Conservation (phyloP, 352 stramenopile species). For the Salisapilia sapeloensis region DNA sequence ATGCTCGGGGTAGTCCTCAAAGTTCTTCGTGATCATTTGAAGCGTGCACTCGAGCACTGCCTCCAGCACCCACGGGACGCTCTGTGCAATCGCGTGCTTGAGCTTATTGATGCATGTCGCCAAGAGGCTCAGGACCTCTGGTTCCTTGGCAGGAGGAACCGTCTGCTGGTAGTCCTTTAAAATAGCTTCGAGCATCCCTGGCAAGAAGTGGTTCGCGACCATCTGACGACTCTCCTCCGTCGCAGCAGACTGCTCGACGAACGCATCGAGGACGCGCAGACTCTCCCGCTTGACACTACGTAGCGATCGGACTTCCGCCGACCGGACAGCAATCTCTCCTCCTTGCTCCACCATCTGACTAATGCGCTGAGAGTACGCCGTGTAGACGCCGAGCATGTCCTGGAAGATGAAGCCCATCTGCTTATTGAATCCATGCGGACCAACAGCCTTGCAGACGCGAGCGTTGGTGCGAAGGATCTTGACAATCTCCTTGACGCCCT, state of each 20-base stretch:
- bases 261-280: slow-evolving; percentile 91
- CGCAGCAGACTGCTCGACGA: slow-evolving; percentile 79
- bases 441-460: slow-evolving; percentile 90
- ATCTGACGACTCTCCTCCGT: slow-evolving; percentile 61
- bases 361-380: slow-evolving; percentile 96
- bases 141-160: slow-evolving; percentile 48
- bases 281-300: slow-evolving; percentile 95
- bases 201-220: slow-evolving; percentile 90
- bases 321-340: slow-evolving; percentile 90
- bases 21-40: slow-evolving; percentile 99
- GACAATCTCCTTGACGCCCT: slow-evolving; percentile 84
- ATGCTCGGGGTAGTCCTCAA: slow-evolving; percentile 98
- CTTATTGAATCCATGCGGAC: slow-evolving; percentile 89
- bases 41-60: slow-evolving; percentile 97
- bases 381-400: slow-evolving; percentile 98
- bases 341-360: slow-evolving; percentile 76
- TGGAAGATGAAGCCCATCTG: slow-evolving; percentile 97
- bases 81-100: slow-evolving; percentile 72
- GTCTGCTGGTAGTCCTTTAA: slow-evolving; percentile 91
- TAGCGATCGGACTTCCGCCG: slow-evolving; percentile 86
- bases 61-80: slow-evolving; percentile 92
- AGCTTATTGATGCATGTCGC: slow-evolving; percentile 95
- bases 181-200: slow-evolving; percentile 92
- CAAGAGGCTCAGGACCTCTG: slow-evolving; percentile 92
- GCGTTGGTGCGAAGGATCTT: slow-evolving; percentile 99